Evolutionary conservation across 768 basidiomycete genomes (phyloP).

Genomic region (Sistotremastrum suecicum): DNA sequence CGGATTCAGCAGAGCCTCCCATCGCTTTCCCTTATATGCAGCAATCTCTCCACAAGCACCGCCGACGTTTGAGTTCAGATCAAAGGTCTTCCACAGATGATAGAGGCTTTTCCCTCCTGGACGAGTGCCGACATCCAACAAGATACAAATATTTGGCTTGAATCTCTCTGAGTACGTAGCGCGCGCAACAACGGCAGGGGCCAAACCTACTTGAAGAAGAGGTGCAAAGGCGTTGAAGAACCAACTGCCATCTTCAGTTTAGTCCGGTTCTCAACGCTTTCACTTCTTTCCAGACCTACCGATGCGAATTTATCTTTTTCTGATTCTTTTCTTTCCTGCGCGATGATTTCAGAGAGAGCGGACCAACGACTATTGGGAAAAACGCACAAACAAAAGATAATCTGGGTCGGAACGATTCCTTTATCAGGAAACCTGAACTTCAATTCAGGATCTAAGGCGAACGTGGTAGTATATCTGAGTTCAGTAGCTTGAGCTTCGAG

Average conservation of each 20-base stretch:
- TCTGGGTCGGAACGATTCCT: conserved; percentile 89
- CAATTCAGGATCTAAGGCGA: conserved; percentile 62
- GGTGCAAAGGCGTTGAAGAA: conserved; percentile 91
- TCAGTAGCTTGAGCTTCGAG: background rate
- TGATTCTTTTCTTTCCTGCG: conserved; percentile 81
- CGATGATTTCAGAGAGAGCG: background rate
- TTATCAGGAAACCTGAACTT: conserved; percentile 85
- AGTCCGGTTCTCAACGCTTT: too few relatives aligned
- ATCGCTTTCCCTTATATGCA: conserved; percentile 80
- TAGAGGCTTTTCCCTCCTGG: conserved; percentile 84
- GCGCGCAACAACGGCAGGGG: background rate
- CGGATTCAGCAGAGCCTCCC: conserved; percentile 72
- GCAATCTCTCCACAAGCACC: conserved; percentile 98
- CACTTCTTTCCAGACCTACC: conserved; percentile 13
- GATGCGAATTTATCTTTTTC: conserved; percentile 93
- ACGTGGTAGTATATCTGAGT: conserved; percentile 51
- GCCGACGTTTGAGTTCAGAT: conserved; percentile 81
- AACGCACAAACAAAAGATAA: conserved; percentile 46
- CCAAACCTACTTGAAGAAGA: conserved; percentile 51
- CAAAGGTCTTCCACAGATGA: conserved; percentile 90
- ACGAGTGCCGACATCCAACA: conserved; percentile 89
- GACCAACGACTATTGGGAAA: background rate
- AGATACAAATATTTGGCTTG: conserved; percentile 81
- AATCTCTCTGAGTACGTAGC: conserved; percentile 6
- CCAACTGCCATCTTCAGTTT: conserved; percentile 29